phyloP scores from a whole-genome alignment of 306 rosid species.

The Mimosa pudica region DNA sequence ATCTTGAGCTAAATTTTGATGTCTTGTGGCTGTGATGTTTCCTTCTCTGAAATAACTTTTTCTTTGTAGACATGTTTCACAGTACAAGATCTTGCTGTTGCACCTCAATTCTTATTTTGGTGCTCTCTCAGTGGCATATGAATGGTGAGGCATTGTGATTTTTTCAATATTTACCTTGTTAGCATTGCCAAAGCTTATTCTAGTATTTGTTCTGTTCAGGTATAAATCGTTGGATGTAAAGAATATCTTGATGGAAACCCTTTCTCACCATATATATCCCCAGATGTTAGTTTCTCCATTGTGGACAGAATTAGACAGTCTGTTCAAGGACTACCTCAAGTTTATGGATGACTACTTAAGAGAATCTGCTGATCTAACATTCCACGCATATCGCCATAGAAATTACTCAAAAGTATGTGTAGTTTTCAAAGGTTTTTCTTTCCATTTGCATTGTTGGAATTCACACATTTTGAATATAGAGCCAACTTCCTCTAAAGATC shows the following conservation, averaged over 20 bases:
- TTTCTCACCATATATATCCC: conserved; percentile 87
- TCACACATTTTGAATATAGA: conserved; percentile 24
- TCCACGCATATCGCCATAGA: conserved; percentile 93
- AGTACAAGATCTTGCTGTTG: conserved; percentile 80
- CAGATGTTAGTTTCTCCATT: conserved; percentile 90
- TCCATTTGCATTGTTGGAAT: conserved; percentile 23
- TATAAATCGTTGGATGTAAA: conserved; percentile 85
- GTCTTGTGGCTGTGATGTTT: neutral
- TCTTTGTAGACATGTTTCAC: conserved; percentile 65
- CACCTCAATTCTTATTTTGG: conserved; percentile 83
- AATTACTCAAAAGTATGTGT: conserved; percentile 85
- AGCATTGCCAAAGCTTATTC: neutral
- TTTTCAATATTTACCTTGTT: neutral
- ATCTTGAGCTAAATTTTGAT: conserved; percentile 12
- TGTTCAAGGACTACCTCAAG: conserved; percentile 86
- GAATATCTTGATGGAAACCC: conserved; percentile 90
- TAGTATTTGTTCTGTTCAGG: conserved; percentile 55
- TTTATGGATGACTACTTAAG: conserved; percentile 97
- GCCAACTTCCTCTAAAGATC: conserved; percentile 10
- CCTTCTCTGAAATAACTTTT: conserved; percentile 37
- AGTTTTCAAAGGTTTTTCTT: conserved; percentile 31
- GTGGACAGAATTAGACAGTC: conserved; percentile 64
- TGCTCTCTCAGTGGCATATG: conserved; percentile 75
- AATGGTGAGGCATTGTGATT: conserved; percentile 60
- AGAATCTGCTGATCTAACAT: conserved; percentile 97